Base-by-base conservation (phyloP, 2,329 filamentous ascomycete species). In the Microcyclospora tardicrescens region DNA sequence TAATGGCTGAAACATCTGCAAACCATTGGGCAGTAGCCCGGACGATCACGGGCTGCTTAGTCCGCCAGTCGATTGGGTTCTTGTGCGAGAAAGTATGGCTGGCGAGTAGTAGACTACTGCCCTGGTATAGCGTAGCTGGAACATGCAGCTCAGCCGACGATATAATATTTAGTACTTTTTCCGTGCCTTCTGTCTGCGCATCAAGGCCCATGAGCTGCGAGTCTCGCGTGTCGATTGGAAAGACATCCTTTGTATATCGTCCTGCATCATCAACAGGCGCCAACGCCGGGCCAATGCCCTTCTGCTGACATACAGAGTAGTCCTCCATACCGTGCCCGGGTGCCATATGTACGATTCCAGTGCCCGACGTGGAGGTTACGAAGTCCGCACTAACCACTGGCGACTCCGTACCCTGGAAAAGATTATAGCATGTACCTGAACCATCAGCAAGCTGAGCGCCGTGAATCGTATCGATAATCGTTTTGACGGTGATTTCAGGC, bases 11-110 rank as follows among this genome's bases (percentile, higher is more conserved):
- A 2, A 95, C 84, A 59, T 96, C 84, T 10, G 91, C 86, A 56
- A 98, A 98, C 91, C 91, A 98, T 62, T 98, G 91, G 29, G 87
- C 84, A 0, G 93, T 98, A 3, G 91, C 89, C 47, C 91, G 70
- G 28, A 93, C 76, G 43, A 98, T 85, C 36, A 98, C 79, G 1
- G 91, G 91, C 49, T 82, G 72, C 61, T 96, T 98, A 0, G 89
- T 93, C 38, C 91, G 75, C 91, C 91, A 98, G 62, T 98, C 91
- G 50, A 96, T 94, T 0, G 91, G 91, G 57, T 96, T 96, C 60
- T 94, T 96, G 67, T 98, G 91, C 37, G 71, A 71, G 56, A 89
- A 81, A 40, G 69, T 69, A 49, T 93, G 81, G 3, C 72, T 73
- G 30, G 72, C 70, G 31, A 95, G 64, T 3, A 96, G 72, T n/a